Conservation (phyloP, 768 basidiomycete genomes). For the Boletellus ananas region DNA sequence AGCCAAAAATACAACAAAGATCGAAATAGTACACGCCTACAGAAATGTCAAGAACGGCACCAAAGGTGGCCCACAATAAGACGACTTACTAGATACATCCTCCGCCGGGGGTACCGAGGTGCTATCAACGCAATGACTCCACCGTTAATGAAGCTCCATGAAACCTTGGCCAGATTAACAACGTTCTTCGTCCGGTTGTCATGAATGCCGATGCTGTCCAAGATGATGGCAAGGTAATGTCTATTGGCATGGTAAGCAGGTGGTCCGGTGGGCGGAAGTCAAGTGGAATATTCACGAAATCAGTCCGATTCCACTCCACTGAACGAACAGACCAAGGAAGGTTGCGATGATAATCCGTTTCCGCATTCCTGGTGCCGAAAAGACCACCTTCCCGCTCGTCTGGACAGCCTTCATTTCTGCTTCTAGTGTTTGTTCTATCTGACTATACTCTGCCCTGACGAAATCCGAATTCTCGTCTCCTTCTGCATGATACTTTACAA, state of each 20-base stretch:
- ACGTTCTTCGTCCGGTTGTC: slow-evolving; percentile 14
- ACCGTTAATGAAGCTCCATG: slow-evolving; percentile 7
- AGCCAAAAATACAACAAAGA: slow-evolving; percentile 10
- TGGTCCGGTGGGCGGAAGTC: no score
- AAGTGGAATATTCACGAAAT: slow-evolving; percentile 3
- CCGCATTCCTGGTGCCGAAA: slow-evolving; percentile 11
- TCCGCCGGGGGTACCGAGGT: slow-evolving; percentile 7
- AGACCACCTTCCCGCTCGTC: background rate
- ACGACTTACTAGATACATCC: slow-evolving; percentile 5
- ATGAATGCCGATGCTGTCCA: slow-evolving; percentile 16
- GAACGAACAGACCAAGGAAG: slow-evolving; percentile 6
- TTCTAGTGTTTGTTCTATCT: slow-evolving; percentile 55
- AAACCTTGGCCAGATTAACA: slow-evolving; percentile 2
- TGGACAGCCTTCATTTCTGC: slow-evolving; percentile 4
- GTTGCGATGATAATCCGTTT: slow-evolving; percentile 10
- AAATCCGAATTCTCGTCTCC: slow-evolving; percentile 50
- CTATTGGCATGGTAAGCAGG: background rate
- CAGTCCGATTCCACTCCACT: slow-evolving; percentile 12
- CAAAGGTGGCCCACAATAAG: no score
- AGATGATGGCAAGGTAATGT: slow-evolving; percentile 8
- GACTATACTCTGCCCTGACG: slow-evolving; percentile 52
- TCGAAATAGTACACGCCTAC: slow-evolving; percentile 9
- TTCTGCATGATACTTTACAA: slow-evolving; percentile 59
- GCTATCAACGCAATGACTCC: background rate
- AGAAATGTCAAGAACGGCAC: background rate